Base-by-base conservation (phyloP, 1,284 basidiomycete species). In the Apiotrichum sp. region DNA sequence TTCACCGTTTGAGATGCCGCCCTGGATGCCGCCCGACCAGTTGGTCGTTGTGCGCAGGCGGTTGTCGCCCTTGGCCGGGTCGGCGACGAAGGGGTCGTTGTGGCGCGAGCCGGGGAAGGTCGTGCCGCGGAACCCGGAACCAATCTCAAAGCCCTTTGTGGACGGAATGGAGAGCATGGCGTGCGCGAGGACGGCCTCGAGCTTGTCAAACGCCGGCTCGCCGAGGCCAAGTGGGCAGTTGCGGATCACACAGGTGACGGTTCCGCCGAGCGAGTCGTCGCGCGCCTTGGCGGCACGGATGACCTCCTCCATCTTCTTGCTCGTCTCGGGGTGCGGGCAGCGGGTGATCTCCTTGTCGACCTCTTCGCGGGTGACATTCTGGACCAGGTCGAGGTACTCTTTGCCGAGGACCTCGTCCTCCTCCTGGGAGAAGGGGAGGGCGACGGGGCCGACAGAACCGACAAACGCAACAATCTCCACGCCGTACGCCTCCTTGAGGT, bases 141-240 rank as follows among this genome's bases (percentile, higher is more conserved):
- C 96, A 65, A 98, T 87, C 78, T 99, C 96, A 75, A 99, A 98
- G 4, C 85, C 93, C 75, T 99, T 99, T 56, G 96, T 98, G 6
- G 96, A 95, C 36, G 96, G 96, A 70, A 98, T 98, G 59, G 89
- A 93, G 56, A 99, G 83, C 93, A 99, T 98, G 14, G 96, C 96
- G 74, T 98, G 96, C 3, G 84, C 96, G 57, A 99, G 85, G 65
- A 86, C 85, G 38, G 96, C 96, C 77, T 98, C 96, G 72, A 98
- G 86, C 80, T 98, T 98, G 82, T 99, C 93, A 74, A 99, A 98
- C 56, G 91, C 89, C 46, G 96, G 96, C 77, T 98, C 96, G 55
- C 96, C 96, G 39, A 98, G 83, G 3, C 96, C 96, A 16, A 86
- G 78, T 41, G 96, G 93, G 6, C 88, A 84, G 62, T 86, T 84